phyloP scores from a whole-genome alignment of 345 rosid genomes.

The Corchorus capsularis region DNA sequence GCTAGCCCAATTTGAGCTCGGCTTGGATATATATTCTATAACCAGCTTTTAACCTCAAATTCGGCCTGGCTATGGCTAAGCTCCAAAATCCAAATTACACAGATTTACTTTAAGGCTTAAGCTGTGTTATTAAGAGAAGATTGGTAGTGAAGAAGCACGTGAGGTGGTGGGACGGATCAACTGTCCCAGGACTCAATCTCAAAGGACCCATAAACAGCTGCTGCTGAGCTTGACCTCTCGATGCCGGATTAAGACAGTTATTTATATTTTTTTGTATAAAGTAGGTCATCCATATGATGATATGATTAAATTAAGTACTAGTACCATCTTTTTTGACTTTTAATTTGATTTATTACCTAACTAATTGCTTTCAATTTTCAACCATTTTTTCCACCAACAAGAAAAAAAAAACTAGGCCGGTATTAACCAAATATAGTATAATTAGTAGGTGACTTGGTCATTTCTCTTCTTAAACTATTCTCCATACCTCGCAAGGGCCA shows the following conservation, averaged over 20 bases:
- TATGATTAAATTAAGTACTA: neutral
- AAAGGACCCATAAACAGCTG: conserved; percentile 6
- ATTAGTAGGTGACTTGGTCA: no score
- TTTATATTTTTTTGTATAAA: neutral
- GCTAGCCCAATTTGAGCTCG: no score
- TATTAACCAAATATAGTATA: no score
- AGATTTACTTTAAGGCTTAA: no score
- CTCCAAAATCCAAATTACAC: no score
- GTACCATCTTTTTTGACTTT: neutral
- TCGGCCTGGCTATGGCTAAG: neutral
- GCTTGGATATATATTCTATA: neutral
- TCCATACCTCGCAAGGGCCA: no score
- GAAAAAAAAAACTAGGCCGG: no score
- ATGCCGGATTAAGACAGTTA: neutral
- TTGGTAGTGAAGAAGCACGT: neutral
- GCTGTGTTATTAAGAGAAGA: no score
- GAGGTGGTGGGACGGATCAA: conserved; percentile 14
- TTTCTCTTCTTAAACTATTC: no score
- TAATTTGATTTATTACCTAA: no score
- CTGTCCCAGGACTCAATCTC: conserved; percentile 4
- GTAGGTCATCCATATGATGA: neutral
- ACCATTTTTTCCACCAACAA: no score
- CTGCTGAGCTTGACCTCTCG: conserved; percentile 17
- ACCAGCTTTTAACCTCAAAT: neutral
- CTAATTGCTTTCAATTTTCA: no score